Conservation (phyloP, 768 basidiomycete species). For the Piloderma croceum region DNA sequence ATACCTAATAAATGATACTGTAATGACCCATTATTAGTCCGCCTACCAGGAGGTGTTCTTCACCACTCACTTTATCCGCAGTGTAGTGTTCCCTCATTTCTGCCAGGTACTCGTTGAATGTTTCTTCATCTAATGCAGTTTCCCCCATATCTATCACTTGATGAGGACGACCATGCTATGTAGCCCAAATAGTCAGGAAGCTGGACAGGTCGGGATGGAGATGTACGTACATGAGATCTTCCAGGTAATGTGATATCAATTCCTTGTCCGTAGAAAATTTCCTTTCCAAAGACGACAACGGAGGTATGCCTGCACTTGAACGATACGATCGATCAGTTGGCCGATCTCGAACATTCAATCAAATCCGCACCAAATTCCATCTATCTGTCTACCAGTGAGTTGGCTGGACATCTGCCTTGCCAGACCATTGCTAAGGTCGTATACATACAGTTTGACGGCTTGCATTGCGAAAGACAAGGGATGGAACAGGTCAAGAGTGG, state of each 20-base stretch:
- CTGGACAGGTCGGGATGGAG: not conserved
- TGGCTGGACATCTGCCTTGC: conserved; percentile 73
- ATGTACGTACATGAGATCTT: conserved; percentile 64
- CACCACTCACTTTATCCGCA: conserved; percentile 68
- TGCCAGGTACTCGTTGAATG: conserved; percentile 76
- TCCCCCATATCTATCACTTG: conserved; percentile 71
- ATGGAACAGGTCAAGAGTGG: too few species aligned
- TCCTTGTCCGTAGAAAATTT: conserved; percentile 89
- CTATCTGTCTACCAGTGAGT: conserved; percentile 83
- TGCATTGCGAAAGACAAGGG: too few species aligned
- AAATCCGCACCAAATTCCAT: conserved; percentile 78
- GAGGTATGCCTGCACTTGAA: conserved; percentile 77
- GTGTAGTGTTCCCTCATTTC: conserved; percentile 80
- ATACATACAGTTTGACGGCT: conserved; percentile 78
- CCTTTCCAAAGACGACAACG: conserved; percentile 79
- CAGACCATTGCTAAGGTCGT: conserved; percentile 86
- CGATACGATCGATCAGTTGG: conserved; percentile 11
- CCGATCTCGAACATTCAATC: too few species aligned
- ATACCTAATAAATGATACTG: conserved; percentile 85
- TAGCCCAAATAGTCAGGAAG: not conserved
- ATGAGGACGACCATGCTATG: conserved; percentile 69
- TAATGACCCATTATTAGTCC: not conserved
- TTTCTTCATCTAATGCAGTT: conserved; percentile 76
- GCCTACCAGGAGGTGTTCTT: not conserved
- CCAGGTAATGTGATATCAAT: conserved; percentile 71